Base-by-base conservation (phyloP, 768 basidiomycete species). In the Strobilomyces confusus region DNA sequence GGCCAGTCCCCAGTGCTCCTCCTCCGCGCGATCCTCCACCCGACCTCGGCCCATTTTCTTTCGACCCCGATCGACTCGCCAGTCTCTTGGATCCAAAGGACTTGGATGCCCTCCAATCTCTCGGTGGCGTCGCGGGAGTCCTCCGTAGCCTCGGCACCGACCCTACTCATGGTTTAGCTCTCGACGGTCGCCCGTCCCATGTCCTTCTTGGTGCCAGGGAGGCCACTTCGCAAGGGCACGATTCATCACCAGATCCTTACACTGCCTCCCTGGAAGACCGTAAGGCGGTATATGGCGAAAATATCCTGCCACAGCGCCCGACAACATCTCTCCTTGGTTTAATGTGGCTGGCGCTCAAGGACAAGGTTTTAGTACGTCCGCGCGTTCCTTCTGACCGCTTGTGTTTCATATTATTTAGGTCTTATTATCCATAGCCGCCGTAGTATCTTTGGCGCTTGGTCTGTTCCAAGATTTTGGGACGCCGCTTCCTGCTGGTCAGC, bases 381-480 rank as follows among this genome's bases (percentile, higher is more conserved):
- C 11, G 1, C 17, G 40, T 6, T 4, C 33, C 20, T 52, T 52
- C 44, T 12, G 14, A 25, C n/a, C 22, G 11, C 2, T 45, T 66
- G 14, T 43, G 26, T 22, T 44, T 34, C 29, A 56, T 45, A 11
- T 51, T 57, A 44, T 40, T 33, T 38, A 95, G 91, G 81, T 98
- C 55, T 68, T 99, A 46, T 80, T 98, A 36, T 92, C 90, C 17
- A 82, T 98, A 63, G 92, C 95, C 44, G 97, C 97, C 4, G 82
- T 91, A 36, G 80, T 99, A 37, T 97, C 97, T 15, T 77, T 99
- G 42, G 94, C 93, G 13, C 82, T 98, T 14, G 97, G 97, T 19
- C 73, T 99, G 26, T 97, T 97, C 71, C 89, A 95, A 67, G 92
- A 94, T 65, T 88, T 98, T 65, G 95, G 95, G 12, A 77, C 78